Evolutionary conservation across 2,329 filamentous ascomycete species (phyloP), one percentile per base, ranked within the genome.

Genomic region (Aspergillus chevalieri): DNA sequence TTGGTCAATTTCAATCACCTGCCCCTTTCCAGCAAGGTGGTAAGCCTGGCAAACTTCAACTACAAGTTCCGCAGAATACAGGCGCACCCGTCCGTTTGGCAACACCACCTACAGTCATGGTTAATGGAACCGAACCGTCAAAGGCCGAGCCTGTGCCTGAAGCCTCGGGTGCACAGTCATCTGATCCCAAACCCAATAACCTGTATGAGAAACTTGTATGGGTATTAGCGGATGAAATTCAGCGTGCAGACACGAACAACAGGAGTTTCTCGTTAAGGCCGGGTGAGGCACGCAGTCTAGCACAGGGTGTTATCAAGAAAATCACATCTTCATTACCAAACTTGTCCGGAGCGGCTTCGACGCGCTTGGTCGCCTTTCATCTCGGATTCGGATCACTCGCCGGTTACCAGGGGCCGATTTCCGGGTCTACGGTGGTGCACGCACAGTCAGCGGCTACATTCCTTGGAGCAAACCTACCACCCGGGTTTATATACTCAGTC

Each of bases 61-160:
- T 74, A 15, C 71, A 72, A 54, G 72, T 74, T 26, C 72, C 72
- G 6, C 65, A 68, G 38, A 65, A 70, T 39, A 51, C 63, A 7
- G 70, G 71, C 6, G 65, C 61, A 0, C 70, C 72, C 4, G 65
- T 74, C 6, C 65, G 71, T 19, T 64, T 74, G 38, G 72, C 70
- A 12, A 74, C 72, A 1, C 72, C 72, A 12, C 71, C 71, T 7
- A 65, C 68, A 7, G 51, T 73, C 1, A 50, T 71, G 33, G 61
- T 73, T 2, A 73, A 71, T 39, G 70, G 70, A 7, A 58, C 66
- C 14, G 63, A 61, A 47, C 26, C 26, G 10, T 30, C 26, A 30
- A 30, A 10, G 10, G 26, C 10, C 10, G 26, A 30, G 26, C 19
- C n/a, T 14, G 9, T 12, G 9, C 26, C 26, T 30, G 10, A 30